Conservation (phyloP, 2,329 filamentous ascomycete genomes). For the Chaetomium globosum region DNA sequence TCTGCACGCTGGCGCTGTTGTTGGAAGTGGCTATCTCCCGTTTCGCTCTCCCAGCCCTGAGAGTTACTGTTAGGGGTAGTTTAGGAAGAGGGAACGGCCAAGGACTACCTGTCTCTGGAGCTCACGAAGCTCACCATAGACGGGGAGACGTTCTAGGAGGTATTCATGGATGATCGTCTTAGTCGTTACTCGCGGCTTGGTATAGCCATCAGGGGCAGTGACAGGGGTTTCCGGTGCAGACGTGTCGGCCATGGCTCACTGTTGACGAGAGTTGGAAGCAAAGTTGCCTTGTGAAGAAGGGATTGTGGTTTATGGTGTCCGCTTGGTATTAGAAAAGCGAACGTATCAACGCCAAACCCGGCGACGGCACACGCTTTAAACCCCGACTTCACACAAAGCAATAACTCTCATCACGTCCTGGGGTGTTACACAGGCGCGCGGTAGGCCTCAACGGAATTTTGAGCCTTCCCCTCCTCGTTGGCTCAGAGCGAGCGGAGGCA, state of each 20-base stretch:
- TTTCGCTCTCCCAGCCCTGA: constrained; percentile 50
- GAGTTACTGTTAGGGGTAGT: neutral
- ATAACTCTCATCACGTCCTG: neutral
- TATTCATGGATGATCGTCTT: constrained; percentile 16
- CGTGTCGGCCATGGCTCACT: neutral
- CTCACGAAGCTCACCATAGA: constrained; percentile 19
- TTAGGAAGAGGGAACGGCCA: neutral
- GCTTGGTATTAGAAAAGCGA: neutral
- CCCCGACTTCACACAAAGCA: neutral
- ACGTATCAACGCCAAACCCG: neutral
- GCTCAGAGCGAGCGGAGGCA: neutral
- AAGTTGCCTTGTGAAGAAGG: neutral
- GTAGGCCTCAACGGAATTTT: neutral
- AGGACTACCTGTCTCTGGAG: constrained; percentile 8
- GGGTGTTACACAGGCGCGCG: neutral
- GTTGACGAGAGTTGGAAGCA: neutral
- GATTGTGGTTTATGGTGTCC: neutral
- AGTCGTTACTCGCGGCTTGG: neutral
- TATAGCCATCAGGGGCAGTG: neutral
- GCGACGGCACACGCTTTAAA: neutral
- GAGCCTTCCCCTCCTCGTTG: neutral
- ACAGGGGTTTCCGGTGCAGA: neutral
- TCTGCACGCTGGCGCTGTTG: constrained; percentile 46
- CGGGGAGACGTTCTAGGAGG: constrained; percentile 4
- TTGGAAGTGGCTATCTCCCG: constrained; percentile 49